Conservation (phyloP, 2,329 filamentous ascomycete genomes). For the Saccharata proteae region DNA sequence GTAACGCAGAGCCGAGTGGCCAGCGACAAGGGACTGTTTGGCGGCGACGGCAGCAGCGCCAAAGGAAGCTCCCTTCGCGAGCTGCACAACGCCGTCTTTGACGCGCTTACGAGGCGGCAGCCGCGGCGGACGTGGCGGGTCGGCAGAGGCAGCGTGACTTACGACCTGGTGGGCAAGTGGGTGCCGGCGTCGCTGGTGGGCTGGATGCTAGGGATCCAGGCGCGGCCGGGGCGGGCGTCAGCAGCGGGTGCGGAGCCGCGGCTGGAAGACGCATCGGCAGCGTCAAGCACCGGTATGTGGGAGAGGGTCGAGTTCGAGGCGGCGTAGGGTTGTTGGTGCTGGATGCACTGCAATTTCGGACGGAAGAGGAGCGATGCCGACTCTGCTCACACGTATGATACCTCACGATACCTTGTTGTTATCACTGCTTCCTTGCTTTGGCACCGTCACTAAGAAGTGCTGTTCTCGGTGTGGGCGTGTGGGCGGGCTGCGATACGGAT, state of each 20-base stretch:
- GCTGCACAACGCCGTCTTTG: conserved; percentile 80
- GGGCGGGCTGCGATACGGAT: too few species aligned
- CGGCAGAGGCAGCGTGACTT: conserved; percentile 71
- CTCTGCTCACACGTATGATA: not conserved
- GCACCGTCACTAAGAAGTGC: too few species aligned
- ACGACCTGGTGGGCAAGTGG: conserved; percentile 75
- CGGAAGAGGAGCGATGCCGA: not conserved
- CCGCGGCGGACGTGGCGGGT: conserved; percentile 58
- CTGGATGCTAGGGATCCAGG: conserved; percentile 81
- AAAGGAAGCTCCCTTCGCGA: conserved; percentile 63
- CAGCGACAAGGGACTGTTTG: conserved; percentile 41
- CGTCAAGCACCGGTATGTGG: conserved; percentile 35
- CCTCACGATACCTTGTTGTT: too few species aligned
- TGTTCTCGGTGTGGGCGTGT: too few species aligned
- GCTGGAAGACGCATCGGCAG: conserved; percentile 31
- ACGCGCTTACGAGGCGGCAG: conserved; percentile 60
- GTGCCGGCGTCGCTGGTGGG: conserved; percentile 66
- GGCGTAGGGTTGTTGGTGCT: conserved; percentile 6
- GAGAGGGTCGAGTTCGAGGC: conserved; percentile 30
- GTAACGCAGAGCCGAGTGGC: conserved; percentile 23
- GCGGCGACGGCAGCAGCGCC: conserved; percentile 28
- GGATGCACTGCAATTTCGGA: conserved; percentile 8
- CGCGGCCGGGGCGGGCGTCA: conserved; percentile 30
- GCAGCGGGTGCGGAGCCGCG: conserved; percentile 20
- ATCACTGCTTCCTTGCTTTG: too few species aligned